Conservation (phyloP, 306 rosid species). For the Rosa persica region DNA sequence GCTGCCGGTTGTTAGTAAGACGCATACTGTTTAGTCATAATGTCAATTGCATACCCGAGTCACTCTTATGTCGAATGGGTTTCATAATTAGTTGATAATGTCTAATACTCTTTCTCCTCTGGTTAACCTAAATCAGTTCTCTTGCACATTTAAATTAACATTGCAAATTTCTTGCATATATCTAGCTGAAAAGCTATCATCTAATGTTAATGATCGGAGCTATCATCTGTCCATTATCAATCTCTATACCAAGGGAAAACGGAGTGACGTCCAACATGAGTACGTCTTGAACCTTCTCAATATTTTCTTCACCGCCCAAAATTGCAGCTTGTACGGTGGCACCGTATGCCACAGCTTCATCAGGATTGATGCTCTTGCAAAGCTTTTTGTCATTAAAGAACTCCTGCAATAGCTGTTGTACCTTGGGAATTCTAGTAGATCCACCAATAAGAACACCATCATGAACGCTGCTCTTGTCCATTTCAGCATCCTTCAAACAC, state of each 20-base stretch:
- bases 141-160: neutral
- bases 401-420: neutral
- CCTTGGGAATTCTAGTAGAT: neutral
- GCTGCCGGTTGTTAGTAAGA: neutral
- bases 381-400: neutral
- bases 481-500: neutral
- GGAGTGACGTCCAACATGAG: constrained; percentile 13
- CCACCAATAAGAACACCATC: neutral
- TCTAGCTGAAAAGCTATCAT: neutral
- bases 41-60: neutral
- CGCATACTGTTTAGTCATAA: neutral
- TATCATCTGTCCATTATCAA: constrained; percentile 1
- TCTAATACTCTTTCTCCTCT: too few species aligned
- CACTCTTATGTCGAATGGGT: neutral
- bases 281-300: constrained; percentile 12
- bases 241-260: neutral
- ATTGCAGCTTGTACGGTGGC: neutral
- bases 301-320: too few species aligned
- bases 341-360: neutral
- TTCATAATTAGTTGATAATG: too few species aligned
- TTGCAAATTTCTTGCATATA: neutral
- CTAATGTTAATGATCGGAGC: too few species aligned
- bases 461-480: neutral
- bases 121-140: neutral
- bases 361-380: neutral